Base-by-base conservation (phyloP, 2,329 filamentous ascomycete species). In the Beauveria scarabaeidicola region DNA sequence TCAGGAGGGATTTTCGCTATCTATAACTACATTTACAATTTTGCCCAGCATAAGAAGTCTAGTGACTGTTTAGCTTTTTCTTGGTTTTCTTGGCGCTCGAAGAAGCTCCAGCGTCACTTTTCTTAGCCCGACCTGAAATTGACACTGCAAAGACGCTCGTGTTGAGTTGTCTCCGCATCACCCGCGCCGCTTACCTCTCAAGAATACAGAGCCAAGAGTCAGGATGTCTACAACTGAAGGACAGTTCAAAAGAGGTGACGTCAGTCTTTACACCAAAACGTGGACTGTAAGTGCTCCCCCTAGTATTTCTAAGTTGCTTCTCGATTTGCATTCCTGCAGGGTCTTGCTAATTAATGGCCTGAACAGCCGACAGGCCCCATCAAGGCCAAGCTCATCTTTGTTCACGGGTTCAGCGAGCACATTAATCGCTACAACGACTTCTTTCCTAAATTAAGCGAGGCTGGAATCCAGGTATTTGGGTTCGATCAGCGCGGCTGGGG, bases 401-500 rank as follows among this genome's bases (percentile, higher is more conserved):
- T 97, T 63, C 92, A 97, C 75, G 92, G 92, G 67, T 97, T 92
- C 79, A 91, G 85, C 72, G 92, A 96, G 73, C 90, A 95, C 73
- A 77, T 89, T 71, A 85, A 89, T 73, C 83, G 85, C 61, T 95
- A 96, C 75, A 81, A 85, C 69, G 79, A 81, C 59, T 81, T 96
- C 68, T 93, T 94, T 74, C 80, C 85, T 6, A 76, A 75, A 15
- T 81, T 97, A 52, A 87, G 88, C 23, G 75, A 78, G 11, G 81
- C 81, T 58, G 89, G 88, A 63, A 91, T 97, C 66, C 85, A 89
- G 67, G 82, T 90, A 52, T 83, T 88, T 68, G 81, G 84, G 63
- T 89, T 92, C 70, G 92, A 97, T 72, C 92, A 96, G 77, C 86
- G 85, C 71, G 91, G 92, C 70, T 97, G 91, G 91, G 92, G 92